Evolutionary conservation across 1,139 yeast genomes (phyloP), one percentile per base, ranked within the genome.

Genomic region (Yamadazyma diospyri): DNA sequence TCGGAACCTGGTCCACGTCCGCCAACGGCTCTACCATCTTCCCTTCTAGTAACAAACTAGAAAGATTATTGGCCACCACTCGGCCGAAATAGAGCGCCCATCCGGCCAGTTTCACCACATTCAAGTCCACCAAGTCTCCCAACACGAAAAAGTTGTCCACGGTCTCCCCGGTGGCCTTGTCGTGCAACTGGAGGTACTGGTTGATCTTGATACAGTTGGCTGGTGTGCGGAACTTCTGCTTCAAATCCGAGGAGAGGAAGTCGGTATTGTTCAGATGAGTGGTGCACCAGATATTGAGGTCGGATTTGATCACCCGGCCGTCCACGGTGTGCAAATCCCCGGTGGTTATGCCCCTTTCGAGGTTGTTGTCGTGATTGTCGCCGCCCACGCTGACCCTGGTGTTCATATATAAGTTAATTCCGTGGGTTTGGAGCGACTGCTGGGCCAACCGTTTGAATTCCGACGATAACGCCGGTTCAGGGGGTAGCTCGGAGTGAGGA

Each of bases 81-180:
- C 69, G 45, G 2, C 72, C 73, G 61, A 62, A 64, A 41, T 61
- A 66, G 49, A 64, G 55, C 4, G 72, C 73, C 73, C 73, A 68
- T 0, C 73, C 73, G 1, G 73, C 73, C 26, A 67, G 61, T 45
- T 68, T 68, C 35, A 68, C 62, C 32, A 66, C 61, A 16, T 67
- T 63, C 16, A 60, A 43, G 25, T 64, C 69, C 4, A 63, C 67
- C 42, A 67, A 51, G 43, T 68, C 72, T 3, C 74, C 74, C 20
- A 64, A 38, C 11, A 53, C 67, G 38, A 67, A 68, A 36, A 65
- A 51, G 33, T 64, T 53, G 4, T 45, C 47, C 10, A 53, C 36
- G 2, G 27, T 26, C 17, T 17, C 25, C 7, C 38, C 36, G 3
- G 36, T 39, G 10, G 12, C 18, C 2, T 40, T 45, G 37, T 45